Conservation (phyloP, 2,329 filamentous ascomycete species). For the Cryphonectria japonica region DNA sequence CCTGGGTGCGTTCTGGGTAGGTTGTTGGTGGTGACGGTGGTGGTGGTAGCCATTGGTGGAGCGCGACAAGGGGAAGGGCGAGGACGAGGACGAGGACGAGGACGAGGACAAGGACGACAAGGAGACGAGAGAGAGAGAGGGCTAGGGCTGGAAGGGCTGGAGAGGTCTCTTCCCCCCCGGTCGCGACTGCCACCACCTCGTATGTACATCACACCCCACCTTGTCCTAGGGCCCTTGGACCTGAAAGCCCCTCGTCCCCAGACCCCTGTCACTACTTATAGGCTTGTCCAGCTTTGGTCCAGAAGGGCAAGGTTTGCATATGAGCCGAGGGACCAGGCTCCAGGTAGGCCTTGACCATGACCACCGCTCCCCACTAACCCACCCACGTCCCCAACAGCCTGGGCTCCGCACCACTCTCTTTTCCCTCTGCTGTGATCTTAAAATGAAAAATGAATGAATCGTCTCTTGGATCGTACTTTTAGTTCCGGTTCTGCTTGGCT, state of each 20-base stretch:
- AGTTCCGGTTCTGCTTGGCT: not conserved
- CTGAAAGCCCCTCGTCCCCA: not conserved
- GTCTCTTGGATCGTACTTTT: not conserved
- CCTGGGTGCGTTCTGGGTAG: not conserved
- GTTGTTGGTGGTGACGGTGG: not conserved
- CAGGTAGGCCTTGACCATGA: not conserved
- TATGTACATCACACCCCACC: not conserved
- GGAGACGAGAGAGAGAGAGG: not conserved
- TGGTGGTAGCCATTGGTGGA: not conserved
- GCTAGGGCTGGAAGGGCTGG: not conserved
- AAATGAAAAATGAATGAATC: not conserved
- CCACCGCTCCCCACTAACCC: not conserved
- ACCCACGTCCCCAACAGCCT: not conserved
- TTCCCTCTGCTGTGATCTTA: not conserved
- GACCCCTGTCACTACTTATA: not conserved
- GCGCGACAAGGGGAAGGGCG: not conserved
- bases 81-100: not conserved
- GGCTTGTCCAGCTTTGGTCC: not conserved
- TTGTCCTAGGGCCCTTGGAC: not conserved
- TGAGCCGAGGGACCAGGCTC: conserved; percentile 3
- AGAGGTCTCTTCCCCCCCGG: not conserved
- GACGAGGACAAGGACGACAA: too few relatives aligned
- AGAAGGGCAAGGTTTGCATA: not conserved
- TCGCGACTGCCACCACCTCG: not conserved
- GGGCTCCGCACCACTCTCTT: not conserved